Base-by-base conservation (phyloP, 306 rosid genomes). In the Cicer bijugum region DNA sequence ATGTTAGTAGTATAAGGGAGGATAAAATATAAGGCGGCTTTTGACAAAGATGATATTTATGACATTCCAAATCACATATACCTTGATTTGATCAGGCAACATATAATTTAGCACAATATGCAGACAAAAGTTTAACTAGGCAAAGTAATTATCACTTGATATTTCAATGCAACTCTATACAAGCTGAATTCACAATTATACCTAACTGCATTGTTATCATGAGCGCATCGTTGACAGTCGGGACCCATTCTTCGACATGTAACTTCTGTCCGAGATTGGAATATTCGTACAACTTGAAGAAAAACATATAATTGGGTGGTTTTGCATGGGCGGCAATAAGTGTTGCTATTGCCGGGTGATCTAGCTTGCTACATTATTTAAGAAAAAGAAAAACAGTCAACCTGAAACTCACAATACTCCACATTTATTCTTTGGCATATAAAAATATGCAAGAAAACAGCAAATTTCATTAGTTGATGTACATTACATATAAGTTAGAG, bases 261-360 rank as follows among this genome's bases (percentile, higher is more conserved):
- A 93, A 76, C 85, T 88, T 93, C 65, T 87, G 92, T 0, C 86
- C 84, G 11, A 91, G 96, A 77, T 88, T 93, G 4, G 76, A 87
- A 67, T 85, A 79, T 75, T 86, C 88, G 37, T 80, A 93, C 78
- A 85, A 88, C 46, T 88, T 86, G 62, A 91, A 93, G 96, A 93
- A 91, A 87, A 88, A 85, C 88, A 93, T 60, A 77, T 91, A 93
- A 79, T 84, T 85, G 58, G 97, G 98, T 52, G 96, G 96, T 82
- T 81, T 92, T 50, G 98, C 98, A 80, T 90, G 94, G 17, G 97
- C 98, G 0, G 98, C 98, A 45, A 93, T 78, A 71, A 90, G 62
- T 66, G 85, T 86, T 8, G 88, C 90, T 33, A 93, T 71, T 62
- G 90, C 89, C 3, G 91, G 90, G 81, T 93, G 93, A 79, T 87